phyloP scores from a whole-genome alignment of 257 asterid species.

The Penstemon barbatus region DNA sequence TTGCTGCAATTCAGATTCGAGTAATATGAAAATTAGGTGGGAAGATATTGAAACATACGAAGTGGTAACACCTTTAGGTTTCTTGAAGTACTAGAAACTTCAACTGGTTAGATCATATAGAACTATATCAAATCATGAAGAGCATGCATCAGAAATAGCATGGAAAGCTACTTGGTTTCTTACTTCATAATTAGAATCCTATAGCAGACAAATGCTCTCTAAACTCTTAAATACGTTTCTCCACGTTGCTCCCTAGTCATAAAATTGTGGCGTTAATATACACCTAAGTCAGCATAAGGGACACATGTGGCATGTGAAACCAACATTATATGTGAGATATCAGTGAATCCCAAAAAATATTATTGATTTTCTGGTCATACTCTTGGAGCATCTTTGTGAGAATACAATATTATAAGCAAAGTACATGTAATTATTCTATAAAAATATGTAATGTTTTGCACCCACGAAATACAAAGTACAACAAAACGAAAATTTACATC shows the following conservation, averaged over 20 bases:
- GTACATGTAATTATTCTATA: too few species aligned
- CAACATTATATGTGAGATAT: not conserved
- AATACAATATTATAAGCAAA: too few species aligned
- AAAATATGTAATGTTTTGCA: too few species aligned
- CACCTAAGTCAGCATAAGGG: not conserved
- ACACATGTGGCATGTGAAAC: not conserved
- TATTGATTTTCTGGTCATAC: not conserved
- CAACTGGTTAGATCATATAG: not conserved
- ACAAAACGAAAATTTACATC: too few species aligned
- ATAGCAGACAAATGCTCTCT: not conserved
- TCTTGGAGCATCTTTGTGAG: too few species aligned
- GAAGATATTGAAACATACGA: not conserved
- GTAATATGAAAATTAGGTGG: not conserved
- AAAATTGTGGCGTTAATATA: not conserved
- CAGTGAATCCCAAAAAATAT: not conserved
- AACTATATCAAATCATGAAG: not conserved
- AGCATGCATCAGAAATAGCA: not conserved
- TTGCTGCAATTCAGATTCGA: not conserved
- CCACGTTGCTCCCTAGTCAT: not conserved
- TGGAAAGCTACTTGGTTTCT: not conserved
- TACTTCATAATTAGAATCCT: not conserved
- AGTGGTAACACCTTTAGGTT: not conserved
- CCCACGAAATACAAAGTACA: too few species aligned
- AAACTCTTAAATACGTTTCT: not conserved
- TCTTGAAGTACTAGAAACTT: not conserved